These are phyloP conservation scores for Thalassia testudinum DNA, from an alignment of 116 monocot genomes.

Conservation along the genomic window DNA sequence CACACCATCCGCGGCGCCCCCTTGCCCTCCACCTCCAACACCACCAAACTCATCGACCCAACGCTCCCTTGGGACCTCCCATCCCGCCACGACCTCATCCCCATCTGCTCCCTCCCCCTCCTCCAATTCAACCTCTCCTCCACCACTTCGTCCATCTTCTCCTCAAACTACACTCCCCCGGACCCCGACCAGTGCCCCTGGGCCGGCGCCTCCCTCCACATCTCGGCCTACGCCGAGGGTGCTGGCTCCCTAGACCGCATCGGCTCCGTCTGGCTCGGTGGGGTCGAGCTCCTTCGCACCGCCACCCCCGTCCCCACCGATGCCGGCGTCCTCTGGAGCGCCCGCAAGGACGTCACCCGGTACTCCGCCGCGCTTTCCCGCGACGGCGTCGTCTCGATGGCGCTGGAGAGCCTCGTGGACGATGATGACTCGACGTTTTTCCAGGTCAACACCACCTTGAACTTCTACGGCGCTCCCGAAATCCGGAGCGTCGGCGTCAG, in stretches of 20 bases:
- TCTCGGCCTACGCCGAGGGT: slow-evolving; percentile 28
- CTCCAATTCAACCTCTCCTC: slow-evolving; percentile 14
- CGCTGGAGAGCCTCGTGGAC: slow-evolving; percentile 6
- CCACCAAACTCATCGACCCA: slow-evolving; percentile 1
- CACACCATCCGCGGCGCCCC: background rate
- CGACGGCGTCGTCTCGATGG: background rate
- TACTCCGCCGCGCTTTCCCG: slow-evolving; percentile 10
- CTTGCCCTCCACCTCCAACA: background rate
- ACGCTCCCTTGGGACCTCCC: background rate
- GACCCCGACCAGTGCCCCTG: slow-evolving; percentile 7
- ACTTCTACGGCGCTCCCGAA: slow-evolving; percentile 9
- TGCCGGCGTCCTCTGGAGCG: slow-evolving; percentile 9
- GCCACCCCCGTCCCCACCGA: slow-evolving; percentile 20
- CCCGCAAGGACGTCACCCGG: slow-evolving; percentile 14
- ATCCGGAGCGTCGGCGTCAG: background rate
- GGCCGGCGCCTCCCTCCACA: slow-evolving; percentile 23
- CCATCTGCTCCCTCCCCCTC: slow-evolving; percentile 18
- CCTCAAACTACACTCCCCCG: slow-evolving; percentile 13
- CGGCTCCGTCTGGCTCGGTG: slow-evolving; percentile 36
- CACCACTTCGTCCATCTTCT: slow-evolving; percentile 2
- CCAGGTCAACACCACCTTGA: slow-evolving; percentile 13
- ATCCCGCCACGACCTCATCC: background rate
- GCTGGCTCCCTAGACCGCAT: slow-evolving; percentile 36
- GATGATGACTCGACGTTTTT: slow-evolving; percentile 5
- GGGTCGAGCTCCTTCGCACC: slow-evolving; percentile 31